Conservation (phyloP, 306 rosid genomes). For the Macrotyloma uniflorum region DNA sequence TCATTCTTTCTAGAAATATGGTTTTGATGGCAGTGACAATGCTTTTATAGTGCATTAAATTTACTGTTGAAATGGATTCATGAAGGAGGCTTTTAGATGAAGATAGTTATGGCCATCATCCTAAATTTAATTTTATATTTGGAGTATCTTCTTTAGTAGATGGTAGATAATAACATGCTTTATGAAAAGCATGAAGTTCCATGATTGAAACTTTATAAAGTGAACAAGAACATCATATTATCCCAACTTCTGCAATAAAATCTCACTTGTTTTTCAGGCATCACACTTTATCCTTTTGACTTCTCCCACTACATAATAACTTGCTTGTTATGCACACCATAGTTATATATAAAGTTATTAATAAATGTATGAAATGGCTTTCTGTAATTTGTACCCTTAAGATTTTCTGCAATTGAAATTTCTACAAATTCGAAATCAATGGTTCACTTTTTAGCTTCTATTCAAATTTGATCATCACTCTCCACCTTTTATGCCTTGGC, state of each 20-base stretch:
- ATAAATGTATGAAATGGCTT: constrained; percentile 15
- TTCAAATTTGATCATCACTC: constrained; percentile 7
- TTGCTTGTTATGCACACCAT: constrained; percentile 26
- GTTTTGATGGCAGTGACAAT: constrained; percentile 35
- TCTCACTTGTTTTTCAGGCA: constrained; percentile 45
- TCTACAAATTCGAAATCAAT: background rate
- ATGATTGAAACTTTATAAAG: constrained; percentile 52
- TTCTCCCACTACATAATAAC: constrained; percentile 5
- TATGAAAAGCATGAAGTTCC: constrained; percentile 51
- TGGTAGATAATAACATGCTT: constrained; percentile 42
- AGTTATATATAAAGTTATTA: constrained; percentile 8
- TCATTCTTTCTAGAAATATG: constrained; percentile 53
- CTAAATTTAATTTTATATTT: constrained; percentile 48
- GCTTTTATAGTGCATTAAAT: constrained; percentile 47
- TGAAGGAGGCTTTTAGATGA: constrained; percentile 53
- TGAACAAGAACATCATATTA: constrained; percentile 42
- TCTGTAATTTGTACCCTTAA: background rate
- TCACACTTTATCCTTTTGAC: constrained; percentile 44
- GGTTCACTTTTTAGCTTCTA: background rate
- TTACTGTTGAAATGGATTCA: constrained; percentile 14
- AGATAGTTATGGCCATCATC: constrained; percentile 48
- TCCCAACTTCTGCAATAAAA: constrained; percentile 36
- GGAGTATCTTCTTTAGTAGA: constrained; percentile 45
- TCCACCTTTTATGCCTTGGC: constrained; percentile 45
- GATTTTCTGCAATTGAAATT: background rate